Evolutionary conservation across 208 protist species (phyloP).

Genomic region (Leishmania tropica): DNA sequence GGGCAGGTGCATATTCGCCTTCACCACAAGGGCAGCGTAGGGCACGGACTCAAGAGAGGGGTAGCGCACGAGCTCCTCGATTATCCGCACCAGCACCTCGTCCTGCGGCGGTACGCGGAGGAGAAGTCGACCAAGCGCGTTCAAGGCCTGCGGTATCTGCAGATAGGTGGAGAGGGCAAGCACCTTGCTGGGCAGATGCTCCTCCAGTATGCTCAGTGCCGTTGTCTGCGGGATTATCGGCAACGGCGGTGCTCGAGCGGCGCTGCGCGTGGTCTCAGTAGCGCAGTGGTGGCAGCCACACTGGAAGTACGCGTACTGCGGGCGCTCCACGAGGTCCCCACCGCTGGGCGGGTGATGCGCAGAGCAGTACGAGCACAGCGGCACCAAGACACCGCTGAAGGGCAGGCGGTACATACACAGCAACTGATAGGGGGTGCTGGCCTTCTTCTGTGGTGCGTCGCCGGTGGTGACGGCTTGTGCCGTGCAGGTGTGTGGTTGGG

Average conservation of each 20-base stretch:
- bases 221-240: slow-evolving; percentile 42
- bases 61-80: slow-evolving; percentile 34
- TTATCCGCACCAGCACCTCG: slow-evolving; percentile 44
- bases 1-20: slow-evolving; percentile 27
- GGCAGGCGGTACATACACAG: slow-evolving; percentile 48
- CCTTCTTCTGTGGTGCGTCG: not conserved
- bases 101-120: slow-evolving; percentile 48
- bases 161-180: slow-evolving; percentile 20
- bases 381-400: slow-evolving; percentile 23
- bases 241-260: slow-evolving; percentile 14
- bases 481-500: slow-evolving; percentile 18
- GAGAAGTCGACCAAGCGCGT: slow-evolving; percentile 67
- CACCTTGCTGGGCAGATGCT: slow-evolving; percentile 28
- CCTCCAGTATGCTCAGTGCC: slow-evolving; percentile 40
- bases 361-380: slow-evolving; percentile 63
- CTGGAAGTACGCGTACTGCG: slow-evolving; percentile 62
- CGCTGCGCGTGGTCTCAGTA: not conserved
- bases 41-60: slow-evolving; percentile 31
- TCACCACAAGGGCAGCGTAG: slow-evolving; percentile 34
- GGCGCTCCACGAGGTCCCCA: slow-evolving; percentile 25
- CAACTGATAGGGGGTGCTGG: slow-evolving; percentile 51
- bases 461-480: not conserved
- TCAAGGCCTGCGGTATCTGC: slow-evolving; percentile 42
- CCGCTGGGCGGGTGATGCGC: slow-evolving; percentile 44
- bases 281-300: slow-evolving; percentile 55